Base-by-base conservation (phyloP, 768 basidiomycete genomes). In the Tephrocybe sp. region DNA sequence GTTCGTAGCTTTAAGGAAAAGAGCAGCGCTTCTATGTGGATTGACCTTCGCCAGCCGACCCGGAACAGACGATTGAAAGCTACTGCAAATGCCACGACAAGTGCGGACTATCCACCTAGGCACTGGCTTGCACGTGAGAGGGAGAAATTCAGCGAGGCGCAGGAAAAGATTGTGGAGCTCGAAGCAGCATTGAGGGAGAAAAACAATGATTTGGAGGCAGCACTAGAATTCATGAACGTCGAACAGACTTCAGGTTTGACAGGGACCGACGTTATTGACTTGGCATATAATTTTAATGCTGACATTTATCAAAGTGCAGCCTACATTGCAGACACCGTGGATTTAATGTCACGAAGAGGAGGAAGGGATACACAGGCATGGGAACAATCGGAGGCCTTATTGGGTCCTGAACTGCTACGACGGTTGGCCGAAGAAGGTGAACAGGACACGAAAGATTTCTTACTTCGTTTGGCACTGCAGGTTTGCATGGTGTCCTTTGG, bases 291-390 rank as follows among this genome's bases (percentile, higher is more conserved):
- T 11, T 62, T 84, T 32, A 83, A 83, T 53, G 62, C 70, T 4
- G 75, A 79, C 45, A 76, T 83, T 20, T 68, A 76, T 30, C 80
- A 83, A 55, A 70, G 69, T 11, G 73, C 79, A 1, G 76, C 79
- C 1, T 68, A 65, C 49, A 72, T 82, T 66, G 71, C 80, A 4
- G 79, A 82, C 47, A 58, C 64, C 64, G 60, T 57, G 51, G 34
- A 44, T n/a, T n/a, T n/a, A n/a, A n/a, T n/a, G n/a, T n/a, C n/a
- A n/a, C n/a, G n/a, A n/a, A n/a, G n/a, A n/a, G n/a, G 53, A 4
- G 43, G 51, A 12, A 43, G 30, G 31, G 46, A 53, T 16, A 59
- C 60, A 17, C 58, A 67, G 30, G 68, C 66, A 2, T 53, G 58
- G 39, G 56, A 56, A n/a, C 57, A 66, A 20, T 63, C 67, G 4